These are phyloP conservation scores for Spergularia azorica DNA, from an alignment of 179 eudicot genomes.

Conservation along the genomic window DNA sequence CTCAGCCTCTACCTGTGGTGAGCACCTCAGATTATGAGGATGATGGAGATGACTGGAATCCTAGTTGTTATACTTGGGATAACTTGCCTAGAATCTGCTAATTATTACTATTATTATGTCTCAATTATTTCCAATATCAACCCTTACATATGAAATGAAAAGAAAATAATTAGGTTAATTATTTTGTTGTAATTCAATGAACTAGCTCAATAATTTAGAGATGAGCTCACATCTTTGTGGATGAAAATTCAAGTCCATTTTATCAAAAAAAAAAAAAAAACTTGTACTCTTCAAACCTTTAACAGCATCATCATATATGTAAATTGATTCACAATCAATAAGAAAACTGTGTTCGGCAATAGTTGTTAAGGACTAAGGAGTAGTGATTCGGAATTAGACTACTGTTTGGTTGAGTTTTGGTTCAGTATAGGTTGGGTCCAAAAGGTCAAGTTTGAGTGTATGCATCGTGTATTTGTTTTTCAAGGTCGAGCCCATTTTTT, in stretches of 20 bases:
- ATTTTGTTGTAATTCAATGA: background rate
- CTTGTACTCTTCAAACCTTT: background rate
- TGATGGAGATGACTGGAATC: constrained; percentile 33
- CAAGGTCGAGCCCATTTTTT: too few relatives aligned
- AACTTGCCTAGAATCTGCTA: constrained; percentile 48
- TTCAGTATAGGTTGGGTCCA: too few relatives aligned
- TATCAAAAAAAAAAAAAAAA: too few relatives aligned
- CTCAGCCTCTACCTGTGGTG: constrained; percentile 23
- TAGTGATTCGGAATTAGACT: too few relatives aligned
- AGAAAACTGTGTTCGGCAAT: too few relatives aligned
- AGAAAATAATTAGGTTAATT: background rate
- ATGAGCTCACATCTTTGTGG: background rate
- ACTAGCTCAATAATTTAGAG: background rate
- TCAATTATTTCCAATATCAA: background rate
- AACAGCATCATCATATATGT: background rate
- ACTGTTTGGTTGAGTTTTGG: too few relatives aligned
- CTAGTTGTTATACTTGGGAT: constrained; percentile 38
- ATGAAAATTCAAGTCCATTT: background rate
- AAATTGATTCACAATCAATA: too few relatives aligned
- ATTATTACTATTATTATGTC: constrained; percentile 7
- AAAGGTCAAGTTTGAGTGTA: too few relatives aligned
- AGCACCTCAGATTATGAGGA: constrained; percentile 30
- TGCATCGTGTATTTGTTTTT: too few relatives aligned
- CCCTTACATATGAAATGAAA: background rate
- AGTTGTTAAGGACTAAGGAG: too few relatives aligned